Evolutionary conservation across 176 grass and related monocot species (phyloP).

Genomic region (Bromus sterilis): DNA sequence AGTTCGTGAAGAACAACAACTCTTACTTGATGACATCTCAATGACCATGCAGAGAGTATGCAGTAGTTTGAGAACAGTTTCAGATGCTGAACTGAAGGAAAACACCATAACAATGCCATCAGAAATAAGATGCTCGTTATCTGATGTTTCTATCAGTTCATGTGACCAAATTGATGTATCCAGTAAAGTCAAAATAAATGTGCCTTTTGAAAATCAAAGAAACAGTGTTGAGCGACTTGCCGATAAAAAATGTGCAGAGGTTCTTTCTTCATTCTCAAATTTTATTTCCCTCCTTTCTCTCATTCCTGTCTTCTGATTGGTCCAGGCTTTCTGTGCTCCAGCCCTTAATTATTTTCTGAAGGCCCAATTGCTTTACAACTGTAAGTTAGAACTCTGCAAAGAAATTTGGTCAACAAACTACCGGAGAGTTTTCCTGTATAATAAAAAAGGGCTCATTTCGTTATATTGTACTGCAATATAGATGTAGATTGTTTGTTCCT

Average conservation of each 20-base stretch:
- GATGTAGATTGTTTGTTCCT: background rate
- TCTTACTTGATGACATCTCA: slow-evolving; percentile 43
- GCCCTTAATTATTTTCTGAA: background rate
- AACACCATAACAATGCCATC: background rate
- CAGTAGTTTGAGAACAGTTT: slow-evolving; percentile 50
- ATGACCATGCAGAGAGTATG: slow-evolving; percentile 40
- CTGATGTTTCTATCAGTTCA: background rate
- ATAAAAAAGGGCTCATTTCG: background rate
- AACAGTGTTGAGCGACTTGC: background rate
- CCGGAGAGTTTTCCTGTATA: background rate
- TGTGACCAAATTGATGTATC: background rate
- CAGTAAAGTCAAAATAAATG: background rate
- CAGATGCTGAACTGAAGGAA: slow-evolving; percentile 32
- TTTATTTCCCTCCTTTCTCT: background rate
- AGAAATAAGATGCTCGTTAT: background rate
- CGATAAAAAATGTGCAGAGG: background rate
- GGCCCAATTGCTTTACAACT: background rate
- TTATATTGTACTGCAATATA: background rate
- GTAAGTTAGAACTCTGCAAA: background rate
- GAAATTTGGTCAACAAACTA: background rate
- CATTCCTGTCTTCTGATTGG: background rate
- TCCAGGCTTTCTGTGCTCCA: background rate
- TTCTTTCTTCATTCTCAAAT: background rate
- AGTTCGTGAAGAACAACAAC: slow-evolving; percentile 41
- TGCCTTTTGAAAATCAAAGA: background rate